These are phyloP conservation scores for Pistacia integerrima DNA, from an alignment of 345 rosid genomes.

Conservation along the genomic window DNA sequence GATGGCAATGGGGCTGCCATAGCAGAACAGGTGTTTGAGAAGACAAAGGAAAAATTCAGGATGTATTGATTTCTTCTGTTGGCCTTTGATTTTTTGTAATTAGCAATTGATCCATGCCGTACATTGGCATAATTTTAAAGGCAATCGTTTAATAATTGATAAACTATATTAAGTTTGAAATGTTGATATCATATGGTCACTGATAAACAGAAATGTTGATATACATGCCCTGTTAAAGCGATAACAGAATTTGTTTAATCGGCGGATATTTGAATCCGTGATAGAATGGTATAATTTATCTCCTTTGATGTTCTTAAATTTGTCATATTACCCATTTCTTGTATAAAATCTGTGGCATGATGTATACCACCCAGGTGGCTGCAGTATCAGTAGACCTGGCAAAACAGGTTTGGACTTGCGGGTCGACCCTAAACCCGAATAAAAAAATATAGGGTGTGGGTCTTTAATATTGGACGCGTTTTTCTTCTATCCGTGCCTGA, in stretches of 20 bases:
- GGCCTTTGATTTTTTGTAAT: background rate
- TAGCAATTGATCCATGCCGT: background rate
- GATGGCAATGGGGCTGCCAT: constrained; percentile 55
- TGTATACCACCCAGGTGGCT: too few species aligned
- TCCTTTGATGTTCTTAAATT: background rate
- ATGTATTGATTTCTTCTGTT: constrained; percentile 44
- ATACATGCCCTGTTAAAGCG: background rate
- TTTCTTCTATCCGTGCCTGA: too few species aligned
- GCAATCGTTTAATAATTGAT: background rate
- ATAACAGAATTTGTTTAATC: background rate
- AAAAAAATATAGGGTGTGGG: too few species aligned
- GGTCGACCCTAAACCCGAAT: too few species aligned
- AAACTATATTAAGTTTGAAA: background rate
- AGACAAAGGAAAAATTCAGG: constrained; percentile 54
- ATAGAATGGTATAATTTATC: background rate
- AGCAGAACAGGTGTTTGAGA: constrained; percentile 67
- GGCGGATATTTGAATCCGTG: background rate
- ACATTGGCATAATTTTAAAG: constrained; percentile 14
- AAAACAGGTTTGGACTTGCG: too few species aligned
- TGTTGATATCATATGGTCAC: background rate
- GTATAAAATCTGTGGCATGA: too few species aligned
- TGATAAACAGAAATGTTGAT: background rate
- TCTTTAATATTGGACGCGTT: too few species aligned
- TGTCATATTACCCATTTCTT: too few species aligned
- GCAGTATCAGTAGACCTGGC: too few species aligned